Base-by-base conservation (phyloP, 495 filamentous ascomycete genomes). In the Endocarpon pusillum region DNA sequence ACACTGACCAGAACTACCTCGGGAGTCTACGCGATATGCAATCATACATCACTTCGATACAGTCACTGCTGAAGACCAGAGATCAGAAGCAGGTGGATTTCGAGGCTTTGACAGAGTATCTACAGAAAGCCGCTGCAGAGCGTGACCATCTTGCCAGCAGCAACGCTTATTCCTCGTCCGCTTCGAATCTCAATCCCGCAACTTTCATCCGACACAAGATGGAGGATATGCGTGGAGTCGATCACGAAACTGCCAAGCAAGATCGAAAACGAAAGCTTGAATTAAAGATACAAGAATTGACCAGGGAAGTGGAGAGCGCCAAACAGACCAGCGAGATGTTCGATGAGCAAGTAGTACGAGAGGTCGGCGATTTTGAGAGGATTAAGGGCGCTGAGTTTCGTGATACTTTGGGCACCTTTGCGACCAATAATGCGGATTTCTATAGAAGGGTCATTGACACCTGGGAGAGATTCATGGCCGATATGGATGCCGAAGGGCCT, bases 71-170 rank as follows among this genome's bases (percentile, higher is more conserved):
- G 47, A 93, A 92, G 59, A 79, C 80, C 4, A 76, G 89, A 15
- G 91, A 97, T 57, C 85, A 91, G 58, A 97, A 96, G 51, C 89
- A 97, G 49, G 76, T 96, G 26, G 89, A 97, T 56, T 93, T 87
- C 49, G 89, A 97, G 57, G 89, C 80, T 25, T 64, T 96, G 19
- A 92, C 84, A 15, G 87, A 94, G 46, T 96, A 96, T 54, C 81
- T 93, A 36, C 79, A 76, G 59, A 91, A 91, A 48, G 78, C 81
- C 2, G 78, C 79, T 6, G 58, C 70, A n/a, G 89, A 97, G 49
- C 75, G 87, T 27, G 91, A 97, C 55, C 67, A 68, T 19, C 73
- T 97, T 9, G 79, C 81, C 3, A 42, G 49, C 35, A 71, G 73
- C 12, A 67, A 71, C 2, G 64, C 68, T 45, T 66, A 69, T 42